Evolutionary conservation across 2,329 filamentous ascomycete species (phyloP), one percentile per base, ranked within the genome.

Genomic region (Alternaria viburni): DNA sequence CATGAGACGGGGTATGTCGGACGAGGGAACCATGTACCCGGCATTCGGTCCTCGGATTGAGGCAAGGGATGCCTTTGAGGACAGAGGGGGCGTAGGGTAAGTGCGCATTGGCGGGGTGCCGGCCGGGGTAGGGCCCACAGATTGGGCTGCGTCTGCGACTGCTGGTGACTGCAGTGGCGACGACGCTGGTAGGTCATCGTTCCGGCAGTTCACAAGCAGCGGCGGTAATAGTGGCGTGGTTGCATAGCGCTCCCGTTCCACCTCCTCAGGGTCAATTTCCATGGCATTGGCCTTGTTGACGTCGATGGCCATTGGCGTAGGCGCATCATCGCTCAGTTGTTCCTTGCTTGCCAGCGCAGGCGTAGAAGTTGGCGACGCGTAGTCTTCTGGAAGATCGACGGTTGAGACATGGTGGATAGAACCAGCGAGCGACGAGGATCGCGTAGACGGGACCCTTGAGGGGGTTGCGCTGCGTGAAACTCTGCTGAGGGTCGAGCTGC

Each of bases 141-240:
- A 84, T 7, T 80, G 64, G 36, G 81, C 79, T 43, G 86, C 81
- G n/a, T 89, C 88, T 10, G 72, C 92, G 17, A 96, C 87, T 0
- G 89, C 91, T 0, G 93, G 93, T 0, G 93, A 96, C 79, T 96
- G 93, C 25, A 97, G 83, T n/a, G 94, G 93, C 8, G 93, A 96
- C 62, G 92, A 87, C 30, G 90, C 84, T 1, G 86, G 86, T 0
- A 88, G 85, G 45, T 87, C 82, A 41, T 83, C 79, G 47, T 83
- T 80, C 32, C 86, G 81, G 21, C 85, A 81, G 59, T 87, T 86
- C 26, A 87, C 89, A 83, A 96, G 87, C 36, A 96, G 85, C 0
- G 94, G 94, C 8, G 94, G 94, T 3, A 97, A 85, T 8, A 97
- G 85, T 43, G 94, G 95, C 3, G 94, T 97, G 5, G 91, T 91